Conservation (phyloP, 805 yeast species). For the Yarrowia sp. region DNA sequence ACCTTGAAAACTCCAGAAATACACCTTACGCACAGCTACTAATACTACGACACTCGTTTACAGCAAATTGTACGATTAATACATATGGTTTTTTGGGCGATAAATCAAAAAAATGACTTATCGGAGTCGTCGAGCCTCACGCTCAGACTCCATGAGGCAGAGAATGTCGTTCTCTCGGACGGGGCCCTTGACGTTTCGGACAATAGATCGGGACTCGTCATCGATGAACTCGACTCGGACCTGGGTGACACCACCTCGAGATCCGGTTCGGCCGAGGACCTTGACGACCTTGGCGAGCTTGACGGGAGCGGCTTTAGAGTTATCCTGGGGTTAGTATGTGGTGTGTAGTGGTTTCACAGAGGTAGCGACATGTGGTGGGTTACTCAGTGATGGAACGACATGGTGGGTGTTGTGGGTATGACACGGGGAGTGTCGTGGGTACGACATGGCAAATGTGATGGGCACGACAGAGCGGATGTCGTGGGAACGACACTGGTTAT, state of each 20-base stretch:
- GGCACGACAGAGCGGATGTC: not conserved
- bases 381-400: not conserved
- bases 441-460: not conserved
- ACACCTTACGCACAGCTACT: not conserved
- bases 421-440: not conserved
- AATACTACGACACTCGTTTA: not conserved
- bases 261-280: constrained; percentile 99
- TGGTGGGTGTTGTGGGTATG: not conserved
- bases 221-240: constrained; percentile 97
- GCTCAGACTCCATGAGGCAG: constrained; percentile 99
- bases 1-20: not conserved
- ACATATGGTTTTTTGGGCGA: constrained; percentile 25
- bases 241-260: constrained; percentile 99
- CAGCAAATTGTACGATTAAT: constrained; percentile 21
- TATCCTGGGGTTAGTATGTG: constrained; percentile 21
- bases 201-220: constrained; percentile 91
- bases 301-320: constrained; percentile 56
- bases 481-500: not conserved
- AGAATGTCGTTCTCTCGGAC: constrained; percentile 97
- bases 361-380: not conserved
- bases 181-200: constrained; percentile 97
- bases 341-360: not conserved
- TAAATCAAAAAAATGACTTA: constrained; percentile 33
- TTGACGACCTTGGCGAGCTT: constrained; percentile 99
- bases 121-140: constrained; percentile 78